Conservation (phyloP, 768 basidiomycete species). For the Baorangia bicolor region DNA sequence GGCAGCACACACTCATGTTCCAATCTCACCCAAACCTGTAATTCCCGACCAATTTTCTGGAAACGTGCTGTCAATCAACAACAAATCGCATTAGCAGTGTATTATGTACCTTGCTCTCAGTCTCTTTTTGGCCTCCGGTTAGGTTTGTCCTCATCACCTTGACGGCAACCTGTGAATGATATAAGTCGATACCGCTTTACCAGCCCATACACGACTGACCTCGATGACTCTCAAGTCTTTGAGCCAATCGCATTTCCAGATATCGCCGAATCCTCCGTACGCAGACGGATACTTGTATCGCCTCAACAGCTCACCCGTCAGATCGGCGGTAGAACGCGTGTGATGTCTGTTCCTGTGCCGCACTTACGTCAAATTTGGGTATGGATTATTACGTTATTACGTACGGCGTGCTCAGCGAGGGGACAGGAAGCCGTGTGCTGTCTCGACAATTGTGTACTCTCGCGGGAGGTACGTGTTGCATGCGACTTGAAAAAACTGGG, state of each 20-base stretch:
- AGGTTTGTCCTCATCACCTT: constrained; percentile 27
- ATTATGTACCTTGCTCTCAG: constrained; percentile 16
- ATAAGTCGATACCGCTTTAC: neutral
- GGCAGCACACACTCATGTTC: constrained; percentile 29
- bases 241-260: constrained; percentile 27
- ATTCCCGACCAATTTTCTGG: constrained; percentile 16
- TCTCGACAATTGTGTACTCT: neutral
- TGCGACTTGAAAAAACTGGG: neutral
- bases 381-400: neutral
- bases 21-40: constrained; percentile 28
- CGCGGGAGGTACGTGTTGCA: neutral
- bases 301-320: constrained; percentile 13
- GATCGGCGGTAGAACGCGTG: constrained; percentile 5
- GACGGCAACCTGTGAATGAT: constrained; percentile 23
- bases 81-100: neutral
- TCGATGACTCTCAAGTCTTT: constrained; percentile 16
- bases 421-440: neutral
- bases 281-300: constrained; percentile 22
- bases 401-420: constrained; percentile 1
- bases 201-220: constrained; percentile 8
- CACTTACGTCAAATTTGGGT: neutral
- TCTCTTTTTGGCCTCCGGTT: constrained; percentile 1
- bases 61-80: neutral
- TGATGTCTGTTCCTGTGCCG: neutral
- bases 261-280: constrained; percentile 23